Evolutionary conservation across 106 monocot genomes (phyloP), one percentile per base, ranked within the genome.

Genomic region (Posidonia australis): DNA sequence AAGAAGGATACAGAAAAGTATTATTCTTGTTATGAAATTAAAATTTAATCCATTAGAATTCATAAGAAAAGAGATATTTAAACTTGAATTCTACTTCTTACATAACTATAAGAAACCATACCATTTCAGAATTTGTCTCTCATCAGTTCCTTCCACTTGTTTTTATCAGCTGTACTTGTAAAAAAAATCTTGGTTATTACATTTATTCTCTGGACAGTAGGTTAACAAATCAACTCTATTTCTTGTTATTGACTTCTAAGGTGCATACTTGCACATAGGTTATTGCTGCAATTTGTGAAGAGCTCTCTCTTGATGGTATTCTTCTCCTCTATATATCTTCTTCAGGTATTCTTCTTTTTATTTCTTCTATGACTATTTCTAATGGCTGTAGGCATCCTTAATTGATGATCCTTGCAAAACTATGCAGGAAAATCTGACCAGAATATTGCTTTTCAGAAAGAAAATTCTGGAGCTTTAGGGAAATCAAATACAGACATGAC

Each of bases 251-350:
- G 5, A 23, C 19, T 54, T 24, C 10, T 22, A 54, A 20, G n/a
- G 5, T 36, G 36, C 5, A 36, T 36, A 36, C 36, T 36, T 66
- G 30, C 29, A 61, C 70, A 28, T 80, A 96, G 96, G 84, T 90
- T 54, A 67, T 85, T 62, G 90, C 87, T 51, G 65, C 87, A 32
- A 77, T 84, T 16, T 84, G 81, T 66, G 87, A 96, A 82, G 80
- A 87, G 21, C 77, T 96, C 41, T 66, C 90, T 66, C 58, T 79
- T 19, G 94, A 96, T 61, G 69, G 80, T 54, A 72, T 90, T 51
- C 67, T 96, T 56, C 78, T 96, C 24, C 68, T 96, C 51, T 96
- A 96, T 58, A 70, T 96, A 47, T 90, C 94, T 48, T 90, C 86
- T 72, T 84, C 94, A 81, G 94, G 94, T 96, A 70, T 16, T 54